These are phyloP conservation scores for Metschnikowia continentalis DNA, from an alignment of 805 yeast genomes.

Conservation along the genomic window DNA sequence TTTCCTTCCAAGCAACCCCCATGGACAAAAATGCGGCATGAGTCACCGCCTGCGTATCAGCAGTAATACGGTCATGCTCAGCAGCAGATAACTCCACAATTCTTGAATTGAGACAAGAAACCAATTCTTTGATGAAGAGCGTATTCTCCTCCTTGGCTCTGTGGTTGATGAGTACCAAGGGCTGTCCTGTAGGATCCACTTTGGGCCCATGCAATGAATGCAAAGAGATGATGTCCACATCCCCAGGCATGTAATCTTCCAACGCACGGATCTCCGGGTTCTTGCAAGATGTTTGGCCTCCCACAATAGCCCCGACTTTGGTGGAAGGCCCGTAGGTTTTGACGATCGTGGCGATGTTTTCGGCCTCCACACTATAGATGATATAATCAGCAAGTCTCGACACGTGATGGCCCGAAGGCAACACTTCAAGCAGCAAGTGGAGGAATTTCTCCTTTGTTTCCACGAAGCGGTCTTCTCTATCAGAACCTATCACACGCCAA, in stretches of 20 bases:
- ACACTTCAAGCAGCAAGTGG: slow-evolving; percentile 48
- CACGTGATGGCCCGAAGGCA: slow-evolving; percentile 79
- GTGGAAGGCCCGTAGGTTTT: slow-evolving; percentile 79
- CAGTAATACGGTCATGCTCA: slow-evolving; percentile 92
- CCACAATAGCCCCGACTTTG: slow-evolving; percentile 84
- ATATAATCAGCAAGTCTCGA: slow-evolving; percentile 78
- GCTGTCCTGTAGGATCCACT: slow-evolving; percentile 87
- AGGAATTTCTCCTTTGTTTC: slow-evolving; percentile 37
- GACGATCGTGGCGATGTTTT: slow-evolving; percentile 69
- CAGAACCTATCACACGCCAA: slow-evolving; percentile 88
- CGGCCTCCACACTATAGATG: slow-evolving; percentile 92
- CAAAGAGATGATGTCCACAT: slow-evolving; percentile 77
- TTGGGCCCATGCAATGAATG: slow-evolving; percentile 95
- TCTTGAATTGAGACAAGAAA: slow-evolving; percentile 74
- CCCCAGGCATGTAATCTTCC: slow-evolving; percentile 68
- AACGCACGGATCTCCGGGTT: slow-evolving; percentile 85
- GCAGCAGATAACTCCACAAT: slow-evolving; percentile 73
- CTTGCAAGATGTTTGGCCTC: slow-evolving; percentile 98
- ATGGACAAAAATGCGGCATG: slow-evolving; percentile 95
- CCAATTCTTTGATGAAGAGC: slow-evolving; percentile 56
- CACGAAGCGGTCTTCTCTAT: slow-evolving; percentile 61
- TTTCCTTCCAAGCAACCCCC: slow-evolving; percentile 93
- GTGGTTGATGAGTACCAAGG: slow-evolving; percentile 80
- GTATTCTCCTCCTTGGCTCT: slow-evolving; percentile 54
- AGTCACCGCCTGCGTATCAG: slow-evolving; percentile 97